Percentiles rank a stretch among this genome's conserved stretches.
phyloP scores from a whole-genome alignment of 192 early-diverging fungal species.

The Coemansia umbellata region DNA sequence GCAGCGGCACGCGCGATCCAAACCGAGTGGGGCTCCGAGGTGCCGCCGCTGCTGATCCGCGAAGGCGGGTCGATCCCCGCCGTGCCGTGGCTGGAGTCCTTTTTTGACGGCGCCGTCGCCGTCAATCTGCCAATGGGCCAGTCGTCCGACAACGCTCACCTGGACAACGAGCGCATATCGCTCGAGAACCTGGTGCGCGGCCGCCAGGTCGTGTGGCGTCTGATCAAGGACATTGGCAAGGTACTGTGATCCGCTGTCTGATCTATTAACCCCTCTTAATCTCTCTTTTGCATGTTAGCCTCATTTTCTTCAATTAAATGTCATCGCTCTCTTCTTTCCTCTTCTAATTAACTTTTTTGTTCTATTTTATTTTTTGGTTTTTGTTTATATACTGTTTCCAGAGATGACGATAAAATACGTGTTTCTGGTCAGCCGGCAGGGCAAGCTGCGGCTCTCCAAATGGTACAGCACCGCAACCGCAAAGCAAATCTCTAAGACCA shows the following conservation, averaged over 20 bases:
- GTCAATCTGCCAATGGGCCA: slow-evolving; percentile 78
- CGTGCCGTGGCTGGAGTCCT: slow-evolving; percentile 68
- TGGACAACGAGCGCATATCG: slow-evolving; percentile 73
- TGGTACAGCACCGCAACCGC: slow-evolving; percentile 72
- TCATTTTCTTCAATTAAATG: not conserved
- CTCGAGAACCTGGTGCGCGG: slow-evolving; percentile 65
- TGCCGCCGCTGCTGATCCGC: slow-evolving; percentile 65
- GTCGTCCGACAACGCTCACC: slow-evolving; percentile 74
- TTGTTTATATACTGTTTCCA: not conserved
- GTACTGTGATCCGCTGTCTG: slow-evolving; percentile 5
- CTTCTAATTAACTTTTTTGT: not conserved
- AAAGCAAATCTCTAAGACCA: slow-evolving; percentile 93
- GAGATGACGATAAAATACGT: slow-evolving; percentile 60
- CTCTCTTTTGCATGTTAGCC: not conserved
- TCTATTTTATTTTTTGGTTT: not conserved
- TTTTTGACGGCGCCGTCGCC: slow-evolving; percentile 57
- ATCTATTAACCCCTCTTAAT: not conserved
- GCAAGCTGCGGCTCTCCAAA: slow-evolving; percentile 76
- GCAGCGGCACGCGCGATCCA: slow-evolving; percentile 63
- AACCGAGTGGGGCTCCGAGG: slow-evolving; percentile 26
- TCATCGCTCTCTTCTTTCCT: not conserved
- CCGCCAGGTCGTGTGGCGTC: slow-evolving; percentile 58
- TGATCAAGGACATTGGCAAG: slow-evolving; percentile 32
- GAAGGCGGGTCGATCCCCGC: slow-evolving; percentile 79
- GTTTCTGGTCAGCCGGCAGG: slow-evolving; percentile 76